These are phyloP conservation scores for Boletus subcaerulescens DNA, from an alignment of 768 basidiomycete genomes.

Conservation along the genomic window DNA sequence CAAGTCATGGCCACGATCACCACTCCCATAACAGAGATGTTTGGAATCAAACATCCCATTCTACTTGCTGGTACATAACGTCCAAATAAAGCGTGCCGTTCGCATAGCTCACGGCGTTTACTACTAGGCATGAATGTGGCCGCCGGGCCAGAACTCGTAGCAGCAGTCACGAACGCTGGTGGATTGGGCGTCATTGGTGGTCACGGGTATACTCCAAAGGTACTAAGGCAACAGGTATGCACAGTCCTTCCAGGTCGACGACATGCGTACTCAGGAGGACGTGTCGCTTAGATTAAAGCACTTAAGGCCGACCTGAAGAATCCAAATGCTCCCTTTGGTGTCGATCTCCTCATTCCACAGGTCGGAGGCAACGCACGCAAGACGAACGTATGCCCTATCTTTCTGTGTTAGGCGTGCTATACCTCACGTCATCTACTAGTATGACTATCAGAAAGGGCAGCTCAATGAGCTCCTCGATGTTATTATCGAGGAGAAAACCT, in stretches of 20 bases:
- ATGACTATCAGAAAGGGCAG: constrained; percentile 87
- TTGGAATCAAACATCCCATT: constrained; percentile 86
- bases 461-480: constrained; percentile 82
- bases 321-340: constrained; percentile 82
- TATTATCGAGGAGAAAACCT: constrained; percentile 87
- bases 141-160: constrained; percentile 80
- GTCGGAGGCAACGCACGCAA: constrained; percentile 85
- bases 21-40: constrained; percentile 86
- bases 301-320: constrained; percentile 72
- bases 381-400: constrained; percentile 63
- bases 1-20: constrained; percentile 51
- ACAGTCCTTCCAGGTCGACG: neutral
- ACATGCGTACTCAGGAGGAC: constrained; percentile 5
- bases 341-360: constrained; percentile 86
- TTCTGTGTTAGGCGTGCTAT: neutral
- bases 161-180: constrained; percentile 92
- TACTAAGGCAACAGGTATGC: constrained; percentile 71
- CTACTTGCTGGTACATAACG: constrained; percentile 64
- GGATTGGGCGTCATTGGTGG: constrained; percentile 93
- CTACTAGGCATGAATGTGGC: constrained; percentile 60
- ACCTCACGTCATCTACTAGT: constrained; percentile 37
- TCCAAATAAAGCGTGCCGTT: constrained; percentile 34
- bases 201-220: constrained; percentile 79
- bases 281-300: constrained; percentile 52
- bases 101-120: constrained; percentile 12